Conservation (phyloP, 176 grass and related monocot species). For the Juncus inflexus region DNA sequence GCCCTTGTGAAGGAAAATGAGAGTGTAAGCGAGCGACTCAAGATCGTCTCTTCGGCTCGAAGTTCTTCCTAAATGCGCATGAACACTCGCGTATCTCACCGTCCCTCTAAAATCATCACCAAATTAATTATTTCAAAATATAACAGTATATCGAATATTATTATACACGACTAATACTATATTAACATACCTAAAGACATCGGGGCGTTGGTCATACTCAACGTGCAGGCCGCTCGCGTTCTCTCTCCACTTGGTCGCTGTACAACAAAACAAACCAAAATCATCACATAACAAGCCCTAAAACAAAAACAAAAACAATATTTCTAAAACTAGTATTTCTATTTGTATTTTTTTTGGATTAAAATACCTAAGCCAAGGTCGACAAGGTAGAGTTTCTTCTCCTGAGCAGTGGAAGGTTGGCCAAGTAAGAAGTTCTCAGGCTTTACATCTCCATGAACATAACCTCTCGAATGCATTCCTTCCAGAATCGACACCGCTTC, state of each 20-base stretch:
- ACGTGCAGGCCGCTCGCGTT: constrained; percentile 50
- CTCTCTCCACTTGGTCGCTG: constrained; percentile 85
- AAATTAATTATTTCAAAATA: not conserved
- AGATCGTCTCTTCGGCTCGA: constrained; percentile 86
- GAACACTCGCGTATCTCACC: constrained; percentile 81
- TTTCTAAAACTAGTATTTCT: constrained; percentile 10
- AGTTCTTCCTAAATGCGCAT: constrained; percentile 92
- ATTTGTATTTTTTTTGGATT: not conserved
- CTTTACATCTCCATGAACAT: constrained; percentile 89
- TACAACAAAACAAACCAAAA: constrained; percentile 22
- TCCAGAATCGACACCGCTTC: constrained; percentile 84
- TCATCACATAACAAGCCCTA: constrained; percentile 9
- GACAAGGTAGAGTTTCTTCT: constrained; percentile 89
- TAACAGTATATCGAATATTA: constrained; percentile 5
- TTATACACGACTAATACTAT: constrained; percentile 8
- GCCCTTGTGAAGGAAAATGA: constrained; percentile 83
- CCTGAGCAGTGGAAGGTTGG: constrained; percentile 73
- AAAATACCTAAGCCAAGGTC: constrained; percentile 83
- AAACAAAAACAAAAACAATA: constrained; percentile 15
- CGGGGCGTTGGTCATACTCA: constrained; percentile 83
- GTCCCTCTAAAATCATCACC: constrained; percentile 46
- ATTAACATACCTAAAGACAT: constrained; percentile 60
- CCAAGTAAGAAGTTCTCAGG: constrained; percentile 88
- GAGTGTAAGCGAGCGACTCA: constrained; percentile 80
- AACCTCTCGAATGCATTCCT: constrained; percentile 85